Conservation (phyloP, 768 basidiomycete genomes). For the Lyophyllum shimeji region DNA sequence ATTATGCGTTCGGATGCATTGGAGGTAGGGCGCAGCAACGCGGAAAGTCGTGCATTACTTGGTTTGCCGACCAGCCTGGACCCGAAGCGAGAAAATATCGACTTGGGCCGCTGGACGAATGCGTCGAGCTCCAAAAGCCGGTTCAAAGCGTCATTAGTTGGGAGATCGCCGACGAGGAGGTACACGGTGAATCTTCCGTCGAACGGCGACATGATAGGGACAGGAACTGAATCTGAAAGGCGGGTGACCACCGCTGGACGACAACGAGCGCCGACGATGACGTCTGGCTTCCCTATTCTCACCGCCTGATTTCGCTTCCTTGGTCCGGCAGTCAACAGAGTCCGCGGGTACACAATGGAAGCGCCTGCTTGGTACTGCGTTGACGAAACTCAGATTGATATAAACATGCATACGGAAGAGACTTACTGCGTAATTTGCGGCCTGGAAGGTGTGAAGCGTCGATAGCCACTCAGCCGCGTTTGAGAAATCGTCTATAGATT, state of each 20-base stretch:
- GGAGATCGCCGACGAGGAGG: conserved; percentile 16
- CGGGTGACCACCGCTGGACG: conserved; percentile 15
- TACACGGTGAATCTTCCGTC: conserved; percentile 17
- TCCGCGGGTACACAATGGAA: conserved; percentile 13
- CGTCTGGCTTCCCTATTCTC: conserved; percentile 13
- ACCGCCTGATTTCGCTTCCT: conserved; percentile 5
- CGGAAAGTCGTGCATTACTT: not conserved
- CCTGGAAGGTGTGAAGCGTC: conserved; percentile 13
- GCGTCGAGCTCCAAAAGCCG: conserved; percentile 10
- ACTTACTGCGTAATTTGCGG: conserved; percentile 14
- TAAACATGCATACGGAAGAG: not conserved
- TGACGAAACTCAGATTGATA: not conserved
- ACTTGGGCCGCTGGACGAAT: conserved; percentile 4
- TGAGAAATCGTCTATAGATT: conserved; percentile 15
- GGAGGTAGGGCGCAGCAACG: not conserved
- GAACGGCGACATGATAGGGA: conserved; percentile 9
- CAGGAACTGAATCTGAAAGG: conserved; percentile 14
- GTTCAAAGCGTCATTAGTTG: conserved; percentile 3
- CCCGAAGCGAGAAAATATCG: conserved; percentile 14
- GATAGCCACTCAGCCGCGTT: conserved; percentile 12
- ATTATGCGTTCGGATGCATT: not conserved
- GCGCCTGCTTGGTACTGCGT: conserved; percentile 17
- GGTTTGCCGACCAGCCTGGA: not conserved
- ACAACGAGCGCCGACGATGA: conserved; percentile 9
- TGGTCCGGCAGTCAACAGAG: conserved; percentile 7